phyloP scores from a whole-genome alignment of 768 basidiomycete species.

The Cantharellus cinnabarinus region DNA sequence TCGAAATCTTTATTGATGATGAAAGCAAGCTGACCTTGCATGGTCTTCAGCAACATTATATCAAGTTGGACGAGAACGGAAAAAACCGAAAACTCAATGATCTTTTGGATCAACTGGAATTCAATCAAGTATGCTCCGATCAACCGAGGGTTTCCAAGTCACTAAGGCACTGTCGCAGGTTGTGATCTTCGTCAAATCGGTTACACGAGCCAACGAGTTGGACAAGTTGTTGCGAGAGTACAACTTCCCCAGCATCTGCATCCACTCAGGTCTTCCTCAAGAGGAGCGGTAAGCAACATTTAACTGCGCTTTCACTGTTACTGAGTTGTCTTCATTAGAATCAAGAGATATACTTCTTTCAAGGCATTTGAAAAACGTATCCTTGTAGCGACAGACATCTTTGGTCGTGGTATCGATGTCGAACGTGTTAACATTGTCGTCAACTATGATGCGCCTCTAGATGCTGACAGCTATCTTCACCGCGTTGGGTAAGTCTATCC shows the following conservation, averaged over 20 bases:
- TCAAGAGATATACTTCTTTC: slow-evolving; percentile 90
- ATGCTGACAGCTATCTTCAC: slow-evolving; percentile 96
- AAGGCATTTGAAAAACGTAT: slow-evolving; percentile 99
- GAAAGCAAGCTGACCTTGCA: slow-evolving; percentile 97
- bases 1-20: slow-evolving; percentile 98
- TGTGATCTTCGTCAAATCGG: slow-evolving; percentile 98
- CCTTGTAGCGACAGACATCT: slow-evolving; percentile 95
- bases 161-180: slow-evolving; percentile 35
- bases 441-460: slow-evolving; percentile 95
- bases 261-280: slow-evolving; percentile 85
- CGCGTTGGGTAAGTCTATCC: slow-evolving; percentile 58
- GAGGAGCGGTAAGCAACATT: slow-evolving; percentile 66
- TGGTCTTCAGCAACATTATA: slow-evolving; percentile 95
- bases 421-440: slow-evolving; percentile 99
- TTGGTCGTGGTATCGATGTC: slow-evolving; percentile 97
- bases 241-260: slow-evolving; percentile 95
- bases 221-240: slow-evolving; percentile 92
- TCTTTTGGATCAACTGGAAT: slow-evolving; percentile 84
- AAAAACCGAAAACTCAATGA: slow-evolving; percentile 98
- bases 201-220: slow-evolving; percentile 85
- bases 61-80: slow-evolving; percentile 82
- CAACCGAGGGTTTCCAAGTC: background rate
- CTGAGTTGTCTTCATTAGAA: slow-evolving; percentile 26
- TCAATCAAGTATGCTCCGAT: slow-evolving; percentile 64
- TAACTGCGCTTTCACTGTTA: slow-evolving; percentile 1